Conservation (phyloP, 2,329 filamentous ascomycete species). For the Kalmusia sp. region DNA sequence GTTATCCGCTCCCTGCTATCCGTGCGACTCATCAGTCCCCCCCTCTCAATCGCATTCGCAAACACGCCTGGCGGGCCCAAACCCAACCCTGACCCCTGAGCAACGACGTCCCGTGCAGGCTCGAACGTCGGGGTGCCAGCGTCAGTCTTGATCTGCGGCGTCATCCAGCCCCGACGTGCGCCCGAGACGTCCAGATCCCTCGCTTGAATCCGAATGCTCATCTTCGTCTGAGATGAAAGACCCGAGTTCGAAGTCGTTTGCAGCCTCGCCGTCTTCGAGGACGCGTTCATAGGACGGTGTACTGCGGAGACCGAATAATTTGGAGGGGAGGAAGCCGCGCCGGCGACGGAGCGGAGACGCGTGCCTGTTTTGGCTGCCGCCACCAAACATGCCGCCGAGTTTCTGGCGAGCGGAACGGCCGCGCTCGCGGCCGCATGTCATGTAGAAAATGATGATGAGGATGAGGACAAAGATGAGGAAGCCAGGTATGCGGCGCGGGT, state of each 20-base stretch:
- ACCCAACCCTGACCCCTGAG: conserved; percentile 42
- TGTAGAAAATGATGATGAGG: conserved; percentile 70
- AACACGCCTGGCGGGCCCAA: conserved; percentile 34
- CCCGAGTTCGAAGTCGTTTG: conserved; percentile 78
- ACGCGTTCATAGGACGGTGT: conserved; percentile 77
- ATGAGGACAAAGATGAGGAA: conserved; percentile 81
- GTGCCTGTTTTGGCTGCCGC: conserved; percentile 35
- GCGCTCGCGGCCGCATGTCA: conserved; percentile 81
- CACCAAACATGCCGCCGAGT: conserved; percentile 55
- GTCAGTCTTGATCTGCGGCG: conserved; percentile 63
- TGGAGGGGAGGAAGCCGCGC: conserved; percentile 53
- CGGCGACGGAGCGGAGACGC: conserved; percentile 38
- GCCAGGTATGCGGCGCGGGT: conserved; percentile 73
- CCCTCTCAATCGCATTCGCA: conserved; percentile 62
- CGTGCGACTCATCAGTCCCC: conserved; percentile 79
- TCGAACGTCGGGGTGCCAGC: conserved; percentile 28
- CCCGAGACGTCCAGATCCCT: conserved; percentile 60
- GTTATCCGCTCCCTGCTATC: conserved; percentile 84
- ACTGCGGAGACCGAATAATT: conserved; percentile 64
- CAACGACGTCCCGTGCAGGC: conserved; percentile 25
- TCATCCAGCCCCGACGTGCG: conserved; percentile 71
- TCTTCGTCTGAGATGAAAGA: conserved; percentile 65
- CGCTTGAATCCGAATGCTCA: conserved; percentile 68
- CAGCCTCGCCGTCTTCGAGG: conserved; percentile 77
- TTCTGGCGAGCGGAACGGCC: conserved; percentile 65